phyloP scores from a whole-genome alignment of 495 filamentous ascomycete species.

The Astrothelium subdiscretum region DNA sequence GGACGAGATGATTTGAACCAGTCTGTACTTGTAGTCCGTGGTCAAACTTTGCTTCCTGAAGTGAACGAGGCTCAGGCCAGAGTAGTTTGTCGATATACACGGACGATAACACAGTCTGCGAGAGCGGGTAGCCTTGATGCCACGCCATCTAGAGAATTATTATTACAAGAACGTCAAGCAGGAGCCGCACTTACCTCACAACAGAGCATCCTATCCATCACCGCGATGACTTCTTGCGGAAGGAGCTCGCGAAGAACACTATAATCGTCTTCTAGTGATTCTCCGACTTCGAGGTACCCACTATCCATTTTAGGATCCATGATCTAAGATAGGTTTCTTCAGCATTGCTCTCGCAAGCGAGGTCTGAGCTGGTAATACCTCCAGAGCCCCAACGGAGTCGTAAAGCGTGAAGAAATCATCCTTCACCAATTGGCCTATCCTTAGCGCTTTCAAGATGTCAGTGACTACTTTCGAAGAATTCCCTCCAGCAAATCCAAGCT shows the following conservation, averaged over 20 bases:
- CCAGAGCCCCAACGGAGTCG: slow-evolving; percentile 86
- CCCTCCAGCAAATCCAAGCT: no score
- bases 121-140: slow-evolving; percentile 89
- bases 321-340: slow-evolving; percentile 45
- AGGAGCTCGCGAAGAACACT: slow-evolving; percentile 57
- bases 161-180: not conserved
- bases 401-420: slow-evolving; percentile 90
- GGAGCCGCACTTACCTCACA: slow-evolving; percentile 52
- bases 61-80: slow-evolving; percentile 50
- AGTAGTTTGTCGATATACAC: slow-evolving; percentile 81
- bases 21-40: slow-evolving; percentile 26
- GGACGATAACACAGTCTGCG: slow-evolving; percentile 90
- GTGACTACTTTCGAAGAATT: not conserved
- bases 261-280: slow-evolving; percentile 76
- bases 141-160: slow-evolving; percentile 65
- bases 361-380: slow-evolving; percentile 45
- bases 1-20: slow-evolving; percentile 40
- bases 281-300: slow-evolving; percentile 62
- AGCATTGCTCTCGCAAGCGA: not conserved
- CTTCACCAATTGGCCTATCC: slow-evolving; percentile 75
- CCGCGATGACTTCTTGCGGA: slow-evolving; percentile 73
- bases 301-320: slow-evolving; percentile 99
- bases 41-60: slow-evolving; percentile 61
- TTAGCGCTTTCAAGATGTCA: slow-evolving; percentile 44
- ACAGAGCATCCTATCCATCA: slow-evolving; percentile 88